Evolutionary conservation across 768 basidiomycete species (phyloP).

Genomic region (Mrakia gelida): DNA sequence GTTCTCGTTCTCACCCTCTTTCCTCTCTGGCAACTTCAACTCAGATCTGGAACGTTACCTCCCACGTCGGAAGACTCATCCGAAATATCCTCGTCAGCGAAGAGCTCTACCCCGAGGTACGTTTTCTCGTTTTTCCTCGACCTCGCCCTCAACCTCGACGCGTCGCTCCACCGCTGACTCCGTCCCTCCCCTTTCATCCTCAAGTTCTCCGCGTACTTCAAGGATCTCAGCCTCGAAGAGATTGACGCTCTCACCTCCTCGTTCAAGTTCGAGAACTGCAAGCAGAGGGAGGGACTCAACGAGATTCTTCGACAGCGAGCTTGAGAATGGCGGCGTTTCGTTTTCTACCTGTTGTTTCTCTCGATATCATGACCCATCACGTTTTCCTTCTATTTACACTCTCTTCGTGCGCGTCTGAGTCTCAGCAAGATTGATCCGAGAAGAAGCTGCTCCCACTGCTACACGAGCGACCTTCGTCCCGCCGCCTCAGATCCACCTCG

Average conservation of each 20-base stretch:
- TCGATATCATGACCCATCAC: too few relatives aligned
- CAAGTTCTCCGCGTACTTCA: slow-evolving; percentile 46
- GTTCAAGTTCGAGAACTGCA: slow-evolving; percentile 66
- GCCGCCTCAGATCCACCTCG: too few relatives aligned
- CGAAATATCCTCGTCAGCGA: slow-evolving; percentile 67
- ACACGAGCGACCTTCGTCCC: too few relatives aligned
- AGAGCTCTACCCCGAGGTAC: slow-evolving; percentile 49
- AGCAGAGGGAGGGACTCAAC: slow-evolving; percentile 64
- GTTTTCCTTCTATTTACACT: too few relatives aligned
- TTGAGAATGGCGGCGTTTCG: too few relatives aligned
- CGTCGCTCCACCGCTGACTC: slow-evolving; percentile 56
- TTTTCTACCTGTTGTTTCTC: too few relatives aligned
- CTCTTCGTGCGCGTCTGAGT: too few relatives aligned
- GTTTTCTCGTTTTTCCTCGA: not conserved
- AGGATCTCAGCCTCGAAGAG: slow-evolving; percentile 47
- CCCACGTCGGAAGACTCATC: slow-evolving; percentile 49
- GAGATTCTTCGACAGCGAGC: slow-evolving; percentile 36
- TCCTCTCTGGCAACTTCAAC: too few relatives aligned
- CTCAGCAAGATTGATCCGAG: too few relatives aligned
- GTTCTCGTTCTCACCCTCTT: too few relatives aligned
- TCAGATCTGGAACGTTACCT: slow-evolving; percentile 40
- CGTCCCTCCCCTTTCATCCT: not conserved
- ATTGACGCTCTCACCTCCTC: slow-evolving; percentile 70
- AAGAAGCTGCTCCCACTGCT: too few relatives aligned
- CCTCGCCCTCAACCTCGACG: slow-evolving; percentile 39